A percentile compares a stretch with the other conserved stretches of the same genome.
These are phyloP conservation scores for Populus davidiana DNA, from an alignment of 345 rosid genomes.

Conservation along the genomic window DNA sequence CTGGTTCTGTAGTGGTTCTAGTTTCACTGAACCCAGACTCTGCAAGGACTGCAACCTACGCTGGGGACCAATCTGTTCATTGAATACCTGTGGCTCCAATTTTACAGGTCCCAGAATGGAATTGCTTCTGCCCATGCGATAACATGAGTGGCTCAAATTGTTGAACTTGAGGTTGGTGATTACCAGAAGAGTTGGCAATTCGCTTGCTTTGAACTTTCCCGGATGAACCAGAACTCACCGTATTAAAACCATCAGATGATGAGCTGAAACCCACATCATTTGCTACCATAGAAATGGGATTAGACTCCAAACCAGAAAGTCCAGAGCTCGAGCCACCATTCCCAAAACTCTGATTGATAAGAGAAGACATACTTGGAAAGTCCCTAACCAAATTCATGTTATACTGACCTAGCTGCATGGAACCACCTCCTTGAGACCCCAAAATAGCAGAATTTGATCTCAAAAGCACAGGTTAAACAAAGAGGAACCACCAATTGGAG, in stretches of 20 bases:
- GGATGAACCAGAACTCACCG: constrained; percentile 63
- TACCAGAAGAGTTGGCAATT: constrained; percentile 51
- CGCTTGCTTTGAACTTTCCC: constrained; percentile 78
- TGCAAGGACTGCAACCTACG: constrained; percentile 49
- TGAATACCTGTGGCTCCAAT: constrained; percentile 69
- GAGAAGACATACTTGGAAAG: constrained; percentile 69
- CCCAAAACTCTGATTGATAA: constrained; percentile 77
- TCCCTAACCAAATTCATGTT: constrained; percentile 76
- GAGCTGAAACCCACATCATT: constrained; percentile 63
- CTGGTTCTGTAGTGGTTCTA: constrained; percentile 70
- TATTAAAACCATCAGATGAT: constrained; percentile 50
- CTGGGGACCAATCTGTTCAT: constrained; percentile 57
- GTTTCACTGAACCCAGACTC: constrained; percentile 60
- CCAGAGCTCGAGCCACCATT: constrained; percentile 58
- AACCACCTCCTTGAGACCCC: constrained; percentile 82
- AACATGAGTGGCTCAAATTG: constrained; percentile 61
- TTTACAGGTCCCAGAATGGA: constrained; percentile 68
- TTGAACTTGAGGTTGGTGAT: constrained; percentile 70
- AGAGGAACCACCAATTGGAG: constrained; percentile 71
- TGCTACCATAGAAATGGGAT: constrained; percentile 60
- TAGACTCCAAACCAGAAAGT: constrained; percentile 60
- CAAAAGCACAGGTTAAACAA: constrained; percentile 59
- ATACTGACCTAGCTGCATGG: constrained; percentile 64
- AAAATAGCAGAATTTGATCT: constrained; percentile 63
- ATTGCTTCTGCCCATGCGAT: constrained; percentile 76